Evolutionary conservation across 2,329 filamentous ascomycete species (phyloP).

Genomic region (Talaromyces sp.): DNA sequence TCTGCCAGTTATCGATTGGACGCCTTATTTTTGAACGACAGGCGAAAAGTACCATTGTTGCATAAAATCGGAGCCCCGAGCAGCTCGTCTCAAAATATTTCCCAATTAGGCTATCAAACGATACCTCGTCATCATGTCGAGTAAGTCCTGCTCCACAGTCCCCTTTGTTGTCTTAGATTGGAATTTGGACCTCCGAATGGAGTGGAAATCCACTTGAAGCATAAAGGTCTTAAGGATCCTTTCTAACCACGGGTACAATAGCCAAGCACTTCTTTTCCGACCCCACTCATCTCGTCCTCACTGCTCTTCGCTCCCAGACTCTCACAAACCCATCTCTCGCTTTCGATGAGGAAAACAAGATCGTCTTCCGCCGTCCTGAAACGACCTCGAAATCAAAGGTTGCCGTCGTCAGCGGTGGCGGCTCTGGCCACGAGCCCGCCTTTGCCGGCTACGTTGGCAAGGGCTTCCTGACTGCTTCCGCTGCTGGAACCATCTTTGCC

Average conservation of each 20-base stretch:
- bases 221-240: neutral
- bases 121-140: neutral
- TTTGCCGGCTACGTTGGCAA: constrained; percentile 81
- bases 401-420: constrained; percentile 80
- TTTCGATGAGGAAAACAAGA: constrained; percentile 74
- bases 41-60: neutral
- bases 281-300: constrained; percentile 69
- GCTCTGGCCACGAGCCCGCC: constrained; percentile 83
- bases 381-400: constrained; percentile 55
- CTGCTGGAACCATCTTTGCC: constrained; percentile 83
- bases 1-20: neutral
- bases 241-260: constrained; percentile 11
- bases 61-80: neutral
- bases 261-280: constrained; percentile 87
- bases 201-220: neutral
- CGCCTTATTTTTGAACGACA: neutral
- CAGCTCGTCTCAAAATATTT: neutral
- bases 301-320: constrained; percentile 71
- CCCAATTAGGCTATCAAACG: neutral
- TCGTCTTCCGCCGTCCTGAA: constrained; percentile 67
- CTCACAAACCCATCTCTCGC: constrained; percentile 78
- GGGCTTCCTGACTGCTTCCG: constrained; percentile 73
- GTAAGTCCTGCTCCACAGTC: neutral
- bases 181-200: too few species aligned
- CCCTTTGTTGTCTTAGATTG: neutral